Conservation (phyloP, 495 filamentous ascomycete genomes). For the Physcia stellaris region DNA sequence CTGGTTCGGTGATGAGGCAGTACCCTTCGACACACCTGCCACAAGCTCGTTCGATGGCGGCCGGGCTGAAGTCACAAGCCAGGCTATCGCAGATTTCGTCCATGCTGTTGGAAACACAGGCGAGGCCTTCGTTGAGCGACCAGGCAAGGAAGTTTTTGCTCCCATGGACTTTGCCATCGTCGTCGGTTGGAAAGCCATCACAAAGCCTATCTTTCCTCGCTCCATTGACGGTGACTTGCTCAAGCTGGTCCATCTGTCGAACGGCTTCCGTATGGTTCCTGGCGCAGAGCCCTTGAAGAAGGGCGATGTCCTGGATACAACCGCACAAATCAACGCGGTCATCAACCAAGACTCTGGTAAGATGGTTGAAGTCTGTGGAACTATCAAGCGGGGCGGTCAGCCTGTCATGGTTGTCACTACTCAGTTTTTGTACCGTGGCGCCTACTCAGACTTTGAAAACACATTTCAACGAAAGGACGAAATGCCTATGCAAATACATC, state of each 20-base stretch:
- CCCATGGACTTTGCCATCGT: conserved; percentile 99
- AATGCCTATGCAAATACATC: conserved; percentile 86
- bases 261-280: conserved; percentile 95
- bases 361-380: conserved; percentile 98
- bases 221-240: conserved; percentile 90
- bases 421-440: conserved; percentile 91
- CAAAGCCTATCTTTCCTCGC: conserved; percentile 92
- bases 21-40: conserved; percentile 72
- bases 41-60: conserved; percentile 84
- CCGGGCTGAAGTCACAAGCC: conserved; percentile 65
- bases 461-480: conserved; percentile 97
- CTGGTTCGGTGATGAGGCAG: conserved; percentile 82
- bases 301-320: conserved; percentile 83
- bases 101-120: conserved; percentile 96
- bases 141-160: conserved; percentile 85
- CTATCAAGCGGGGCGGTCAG: conserved; percentile 71
- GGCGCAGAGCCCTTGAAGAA: conserved; percentile 90
- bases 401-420: conserved; percentile 98
- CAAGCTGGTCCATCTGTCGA: conserved; percentile 89
- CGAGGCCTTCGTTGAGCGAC: conserved; percentile 94
- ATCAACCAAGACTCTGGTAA: conserved; percentile 97
- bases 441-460: conserved; percentile 87
- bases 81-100: conserved; percentile 94
- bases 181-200: conserved; percentile 97
- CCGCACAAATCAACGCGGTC: conserved; percentile 91